Conservation (phyloP, 164 flowering plant species). For the Paratinospora sagittata region DNA sequence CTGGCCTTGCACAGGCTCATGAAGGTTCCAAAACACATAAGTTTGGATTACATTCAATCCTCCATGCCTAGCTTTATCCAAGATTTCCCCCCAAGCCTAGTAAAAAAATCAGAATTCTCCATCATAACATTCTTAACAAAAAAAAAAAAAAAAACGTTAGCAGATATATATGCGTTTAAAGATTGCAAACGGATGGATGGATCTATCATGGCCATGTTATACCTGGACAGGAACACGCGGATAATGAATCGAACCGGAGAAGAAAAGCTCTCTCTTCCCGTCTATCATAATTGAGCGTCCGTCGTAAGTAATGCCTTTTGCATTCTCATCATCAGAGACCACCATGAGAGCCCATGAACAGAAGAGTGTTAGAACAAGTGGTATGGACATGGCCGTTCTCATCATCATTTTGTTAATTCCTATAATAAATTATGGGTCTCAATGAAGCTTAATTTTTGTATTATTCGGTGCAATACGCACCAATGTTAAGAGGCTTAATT, state of each 20-base stretch:
- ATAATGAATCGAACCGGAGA: constrained; percentile 35
- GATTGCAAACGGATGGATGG: too few species aligned
- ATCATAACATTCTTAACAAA: background rate
- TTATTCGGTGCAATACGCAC: background rate
- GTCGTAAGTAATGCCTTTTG: constrained; percentile 21
- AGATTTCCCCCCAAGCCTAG: constrained; percentile 44
- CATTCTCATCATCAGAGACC: background rate
- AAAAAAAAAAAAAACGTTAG: too few species aligned
- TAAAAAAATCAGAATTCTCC: background rate
- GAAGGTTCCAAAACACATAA: constrained; percentile 72
- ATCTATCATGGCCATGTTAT: too few species aligned
- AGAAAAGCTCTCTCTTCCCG: constrained; percentile 29
- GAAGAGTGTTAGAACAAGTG: constrained; percentile 9
- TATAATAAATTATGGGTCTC: background rate
- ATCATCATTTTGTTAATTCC: background rate
- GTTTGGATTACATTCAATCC: constrained; percentile 61
- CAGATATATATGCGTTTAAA: background rate
- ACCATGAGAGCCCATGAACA: constrained; percentile 14
- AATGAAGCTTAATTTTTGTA: background rate
- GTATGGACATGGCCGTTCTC: constrained; percentile 3
- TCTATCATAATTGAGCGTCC: constrained; percentile 23
- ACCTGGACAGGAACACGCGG: constrained; percentile 24
- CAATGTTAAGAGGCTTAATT: constrained; percentile 1
- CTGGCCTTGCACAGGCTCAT: constrained; percentile 58
- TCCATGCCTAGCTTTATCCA: constrained; percentile 43